Conservation (phyloP, 2,329 filamentous ascomycete species). For the Cercospora sp. region DNA sequence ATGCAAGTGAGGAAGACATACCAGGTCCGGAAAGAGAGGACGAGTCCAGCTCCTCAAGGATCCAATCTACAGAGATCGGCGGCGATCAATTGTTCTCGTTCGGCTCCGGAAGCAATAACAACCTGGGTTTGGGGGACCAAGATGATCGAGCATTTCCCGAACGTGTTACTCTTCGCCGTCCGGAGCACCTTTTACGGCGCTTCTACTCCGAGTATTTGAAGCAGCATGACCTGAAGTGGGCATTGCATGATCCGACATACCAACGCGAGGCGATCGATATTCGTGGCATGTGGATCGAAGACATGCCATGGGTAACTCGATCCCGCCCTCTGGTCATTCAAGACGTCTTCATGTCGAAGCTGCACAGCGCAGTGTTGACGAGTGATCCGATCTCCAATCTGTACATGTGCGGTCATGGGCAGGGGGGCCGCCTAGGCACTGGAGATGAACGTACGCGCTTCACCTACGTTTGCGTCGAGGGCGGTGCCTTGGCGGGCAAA, state of each 20-base stretch:
- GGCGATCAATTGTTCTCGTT: slow-evolving; percentile 92
- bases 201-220: slow-evolving; percentile 69
- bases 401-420: slow-evolving; percentile 88
- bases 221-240: slow-evolving; percentile 44
- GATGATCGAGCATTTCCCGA: slow-evolving; percentile 94
- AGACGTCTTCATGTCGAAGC: slow-evolving; percentile 83
- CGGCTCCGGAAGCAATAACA: slow-evolving; percentile 94
- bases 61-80: slow-evolving; percentile 43
- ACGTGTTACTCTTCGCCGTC: slow-evolving; percentile 72
- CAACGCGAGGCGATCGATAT: slow-evolving; percentile 20
- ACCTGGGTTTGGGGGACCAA: slow-evolving; percentile 89
- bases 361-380: slow-evolving; percentile 87
- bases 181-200: slow-evolving; percentile 71
- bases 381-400: slow-evolving; percentile 85
- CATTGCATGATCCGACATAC: slow-evolving; percentile 40
- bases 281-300: slow-evolving; percentile 44
- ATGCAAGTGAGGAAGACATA: slow-evolving; percentile 52
- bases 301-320: slow-evolving; percentile 71
- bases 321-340: slow-evolving; percentile 73
- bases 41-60: slow-evolving; percentile 12
- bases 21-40: slow-evolving; percentile 50
- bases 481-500: slow-evolving; percentile 69
- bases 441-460: slow-evolving; percentile 90
- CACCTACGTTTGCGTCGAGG: slow-evolving; percentile 78
- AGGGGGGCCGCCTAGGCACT: slow-evolving; percentile 82